Evolutionary conservation across 106 monocot species (phyloP).

Genomic region (Dendrobium nobile): DNA sequence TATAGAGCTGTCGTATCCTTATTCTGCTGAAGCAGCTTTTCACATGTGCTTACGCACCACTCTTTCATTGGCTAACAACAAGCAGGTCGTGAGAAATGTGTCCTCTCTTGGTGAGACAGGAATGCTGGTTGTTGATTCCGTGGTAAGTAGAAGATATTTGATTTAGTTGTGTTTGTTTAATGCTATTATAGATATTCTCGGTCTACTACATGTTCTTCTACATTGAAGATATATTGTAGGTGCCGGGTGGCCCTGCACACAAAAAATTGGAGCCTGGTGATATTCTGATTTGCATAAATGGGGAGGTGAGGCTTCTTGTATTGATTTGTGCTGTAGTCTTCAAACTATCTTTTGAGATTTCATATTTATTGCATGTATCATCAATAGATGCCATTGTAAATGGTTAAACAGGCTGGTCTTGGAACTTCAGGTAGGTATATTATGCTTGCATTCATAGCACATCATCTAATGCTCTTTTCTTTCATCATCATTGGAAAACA

Average conservation of each 20-base stretch:
- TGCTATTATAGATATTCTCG: not conserved
- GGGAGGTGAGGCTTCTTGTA: slow-evolving; percentile 34
- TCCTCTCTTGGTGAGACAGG: slow-evolving; percentile 70
- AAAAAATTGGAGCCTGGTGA: slow-evolving; percentile 92
- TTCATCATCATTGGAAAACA: not conserved
- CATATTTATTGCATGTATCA: not conserved
- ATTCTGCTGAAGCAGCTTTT: not conserved
- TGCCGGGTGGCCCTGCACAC: slow-evolving; percentile 94
- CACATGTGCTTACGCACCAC: not conserved
- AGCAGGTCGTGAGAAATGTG: slow-evolving; percentile 75
- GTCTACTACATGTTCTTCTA: not conserved
- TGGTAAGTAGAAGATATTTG: slow-evolving; percentile 42
- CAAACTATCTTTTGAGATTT: not conserved
- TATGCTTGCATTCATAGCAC: not conserved
- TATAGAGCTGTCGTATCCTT: slow-evolving; percentile 5
- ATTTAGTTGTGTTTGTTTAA: not conserved
- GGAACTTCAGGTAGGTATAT: not conserved
- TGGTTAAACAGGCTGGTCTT: not conserved
- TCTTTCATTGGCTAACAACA: slow-evolving; percentile 12
- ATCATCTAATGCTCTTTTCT: not conserved
- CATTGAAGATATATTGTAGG: slow-evolving; percentile 32
- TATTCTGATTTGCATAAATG: slow-evolving; percentile 73
- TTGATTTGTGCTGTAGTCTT: not conserved
- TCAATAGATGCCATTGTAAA: not conserved
- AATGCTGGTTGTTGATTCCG: slow-evolving; percentile 94